Conservation (phyloP, 495 filamentous ascomycete genomes). For the Tuber umbilicatum region DNA sequence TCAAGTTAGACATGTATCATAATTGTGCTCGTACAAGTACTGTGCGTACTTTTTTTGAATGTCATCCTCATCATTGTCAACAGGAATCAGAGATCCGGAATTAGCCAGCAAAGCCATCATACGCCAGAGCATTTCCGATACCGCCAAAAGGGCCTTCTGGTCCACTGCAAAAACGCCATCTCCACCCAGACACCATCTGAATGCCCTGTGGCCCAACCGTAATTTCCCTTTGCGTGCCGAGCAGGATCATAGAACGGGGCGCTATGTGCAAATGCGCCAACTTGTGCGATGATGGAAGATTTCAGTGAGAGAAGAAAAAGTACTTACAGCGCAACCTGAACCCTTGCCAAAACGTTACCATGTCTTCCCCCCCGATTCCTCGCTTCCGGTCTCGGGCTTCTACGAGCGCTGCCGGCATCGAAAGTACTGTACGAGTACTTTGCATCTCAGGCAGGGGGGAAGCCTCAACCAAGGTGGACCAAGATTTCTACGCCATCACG, state of each 20-base stretch:
- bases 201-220: conserved; percentile 26
- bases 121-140: neutral
- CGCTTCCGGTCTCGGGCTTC: neutral
- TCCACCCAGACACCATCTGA: conserved; percentile 21
- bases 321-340: conserved; percentile 25
- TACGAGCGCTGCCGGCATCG: no score
- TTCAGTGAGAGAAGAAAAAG: conserved; percentile 15
- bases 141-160: neutral
- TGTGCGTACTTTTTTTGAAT: neutral
- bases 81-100: neutral
- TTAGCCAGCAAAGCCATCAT: neutral
- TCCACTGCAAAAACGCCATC: conserved; percentile 24
- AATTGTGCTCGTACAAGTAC: no score
- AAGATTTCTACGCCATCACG: no score
- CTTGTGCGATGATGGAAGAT: neutral
- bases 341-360: conserved; percentile 19
- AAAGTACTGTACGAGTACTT: neutral
- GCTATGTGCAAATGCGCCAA: conserved; percentile 33
- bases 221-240: conserved; percentile 33
- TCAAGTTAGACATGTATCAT: neutral
- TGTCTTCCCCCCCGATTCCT: neutral
- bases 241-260: conserved; percentile 20
- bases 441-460: neutral
- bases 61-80: neutral
- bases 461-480: neutral